Conservation (phyloP, 75 land plant genomes). For the Picea glauca region DNA sequence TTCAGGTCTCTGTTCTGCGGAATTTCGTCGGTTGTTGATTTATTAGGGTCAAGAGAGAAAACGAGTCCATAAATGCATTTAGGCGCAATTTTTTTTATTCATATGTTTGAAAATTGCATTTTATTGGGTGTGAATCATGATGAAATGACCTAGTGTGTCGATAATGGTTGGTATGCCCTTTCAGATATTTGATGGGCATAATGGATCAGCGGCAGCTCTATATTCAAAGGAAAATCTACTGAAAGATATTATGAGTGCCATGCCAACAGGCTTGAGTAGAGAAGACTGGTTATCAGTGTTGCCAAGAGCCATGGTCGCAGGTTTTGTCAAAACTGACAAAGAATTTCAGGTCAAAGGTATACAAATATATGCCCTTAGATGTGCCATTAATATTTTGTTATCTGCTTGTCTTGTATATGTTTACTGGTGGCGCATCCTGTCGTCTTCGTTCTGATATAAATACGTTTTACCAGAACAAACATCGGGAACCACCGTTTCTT, state of each 20-base stretch:
- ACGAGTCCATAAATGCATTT: background rate
- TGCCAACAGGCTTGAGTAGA: constrained; percentile 73
- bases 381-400: background rate
- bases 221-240: constrained; percentile 88
- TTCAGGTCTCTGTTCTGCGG: background rate
- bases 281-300: constrained; percentile 92
- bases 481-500: constrained; percentile 87
- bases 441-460: background rate
- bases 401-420: background rate
- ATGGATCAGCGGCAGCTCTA: constrained; percentile 94
- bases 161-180: background rate
- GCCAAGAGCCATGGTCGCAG: constrained; percentile 95
- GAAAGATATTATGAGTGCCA: constrained; percentile 76
- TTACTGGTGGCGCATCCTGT: constrained; percentile 2
- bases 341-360: constrained; percentile 89
- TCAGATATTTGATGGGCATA: constrained; percentile 98
- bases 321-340: constrained; percentile 95
- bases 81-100: background rate
- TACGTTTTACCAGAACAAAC: constrained; percentile 47
- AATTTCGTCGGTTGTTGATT: background rate
- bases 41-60: background rate
- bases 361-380: background rate
- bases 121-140: background rate
- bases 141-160: background rate
- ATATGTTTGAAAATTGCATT: background rate